Percentiles rank a stretch among this genome's conserved stretches.
phyloP scores from a whole-genome alignment of 805 yeast genomes.

The Yarrowia sp. region DNA sequence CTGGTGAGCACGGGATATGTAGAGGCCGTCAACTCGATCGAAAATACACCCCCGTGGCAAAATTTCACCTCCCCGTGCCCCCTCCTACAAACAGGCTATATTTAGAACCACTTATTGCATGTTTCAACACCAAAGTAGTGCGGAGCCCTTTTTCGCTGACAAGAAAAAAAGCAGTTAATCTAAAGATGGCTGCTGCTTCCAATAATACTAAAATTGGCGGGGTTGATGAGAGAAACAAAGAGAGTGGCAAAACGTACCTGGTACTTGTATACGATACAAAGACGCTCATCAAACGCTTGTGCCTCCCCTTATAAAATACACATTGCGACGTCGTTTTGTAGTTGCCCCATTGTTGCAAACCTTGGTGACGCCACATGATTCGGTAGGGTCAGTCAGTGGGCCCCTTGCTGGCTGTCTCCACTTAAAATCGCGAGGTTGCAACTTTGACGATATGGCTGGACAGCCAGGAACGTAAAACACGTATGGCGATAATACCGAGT shows the following conservation, averaged over 20 bases:
- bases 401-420: not conserved
- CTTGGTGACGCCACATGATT: not conserved
- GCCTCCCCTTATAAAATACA: no score
- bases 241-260: not conserved
- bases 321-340: no score
- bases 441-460: not conserved
- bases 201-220: not conserved
- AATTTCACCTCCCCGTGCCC: no score
- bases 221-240: constrained; percentile 1
- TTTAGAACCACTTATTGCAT: constrained; percentile 8
- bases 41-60: no score
- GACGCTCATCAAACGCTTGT: no score
- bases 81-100: not conserved
- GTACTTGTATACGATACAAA: not conserved
- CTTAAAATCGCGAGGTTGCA: not conserved
- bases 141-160: not conserved
- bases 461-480: not conserved
- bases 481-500: not conserved
- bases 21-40: no score
- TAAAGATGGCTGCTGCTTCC: not conserved
- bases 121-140: not conserved
- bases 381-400: not conserved
- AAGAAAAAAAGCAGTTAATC: constrained; percentile 2
- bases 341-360: not conserved
- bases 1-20: not conserved